A percentile compares a stretch with the other conserved stretches of the same genome.
Conservation (phyloP, 164 flowering plant genomes). For the Warburgia ugandensis region DNA sequence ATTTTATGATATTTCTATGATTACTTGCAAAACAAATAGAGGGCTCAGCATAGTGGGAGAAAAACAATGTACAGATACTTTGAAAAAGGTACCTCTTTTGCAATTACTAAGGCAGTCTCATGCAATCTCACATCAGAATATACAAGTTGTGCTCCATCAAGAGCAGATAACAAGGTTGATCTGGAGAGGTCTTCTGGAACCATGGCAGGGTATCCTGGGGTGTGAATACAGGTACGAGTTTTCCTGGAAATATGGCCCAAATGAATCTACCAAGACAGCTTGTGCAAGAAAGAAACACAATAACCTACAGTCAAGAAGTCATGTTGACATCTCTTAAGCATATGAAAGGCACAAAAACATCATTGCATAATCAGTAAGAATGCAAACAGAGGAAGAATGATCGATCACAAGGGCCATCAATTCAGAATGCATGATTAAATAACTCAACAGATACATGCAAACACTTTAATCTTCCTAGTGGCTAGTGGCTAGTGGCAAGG, state of each 20-base stretch:
- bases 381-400: no score
- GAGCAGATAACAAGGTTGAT: slow-evolving; percentile 46
- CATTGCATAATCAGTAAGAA: no score
- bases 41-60: no score
- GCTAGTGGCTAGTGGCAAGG: no score
- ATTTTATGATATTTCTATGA: no score
- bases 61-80: no score
- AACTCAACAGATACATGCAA: neutral
- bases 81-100: slow-evolving; percentile 65
- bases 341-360: no score
- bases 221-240: slow-evolving; percentile 86
- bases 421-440: no score
- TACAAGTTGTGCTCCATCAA: slow-evolving; percentile 53
- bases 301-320: neutral
- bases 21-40: no score
- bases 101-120: slow-evolving; percentile 68
- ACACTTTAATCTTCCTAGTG: no score
- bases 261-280: neutral
- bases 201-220: slow-evolving; percentile 83
- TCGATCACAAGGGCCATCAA: no score
- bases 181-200: slow-evolving; percentile 54
- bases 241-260: slow-evolving; percentile 44
- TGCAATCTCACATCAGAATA: slow-evolving; percentile 71
- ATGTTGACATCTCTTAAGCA: no score
- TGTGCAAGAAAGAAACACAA: slow-evolving; percentile 1